A percentile compares a stretch with the other conserved stretches of the same genome.
These are phyloP conservation scores for Fusarium albidum DNA, from an alignment of 2,329 filamentous ascomycete genomes.

Conservation along the genomic window DNA sequence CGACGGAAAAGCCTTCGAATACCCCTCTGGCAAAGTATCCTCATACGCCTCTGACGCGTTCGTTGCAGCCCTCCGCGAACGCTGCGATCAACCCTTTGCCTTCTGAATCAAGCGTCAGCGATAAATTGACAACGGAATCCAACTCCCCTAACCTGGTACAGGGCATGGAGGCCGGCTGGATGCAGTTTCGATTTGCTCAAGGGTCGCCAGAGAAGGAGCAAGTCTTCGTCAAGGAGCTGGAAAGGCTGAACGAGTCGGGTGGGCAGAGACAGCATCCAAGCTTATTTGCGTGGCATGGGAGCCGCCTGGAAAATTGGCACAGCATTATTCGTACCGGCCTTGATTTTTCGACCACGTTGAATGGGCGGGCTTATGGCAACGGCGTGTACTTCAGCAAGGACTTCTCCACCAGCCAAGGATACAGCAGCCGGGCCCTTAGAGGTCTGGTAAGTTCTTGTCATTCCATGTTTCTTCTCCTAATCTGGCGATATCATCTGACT, in stretches of 20 bases:
- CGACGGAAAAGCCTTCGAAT: too few species aligned
- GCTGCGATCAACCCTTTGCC: too few species aligned
- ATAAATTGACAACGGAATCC: conserved; percentile 36
- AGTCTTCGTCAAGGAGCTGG: conserved; percentile 72
- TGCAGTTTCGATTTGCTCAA: conserved; percentile 89
- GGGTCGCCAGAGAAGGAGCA: conserved; percentile 88
- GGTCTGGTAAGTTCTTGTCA: background rate
- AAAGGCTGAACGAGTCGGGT: conserved; percentile 44
- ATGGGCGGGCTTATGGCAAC: conserved; percentile 79
- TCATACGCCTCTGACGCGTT: too few species aligned
- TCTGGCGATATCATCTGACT: conserved; percentile 5
- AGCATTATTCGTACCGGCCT: conserved; percentile 85
- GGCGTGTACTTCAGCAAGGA: conserved; percentile 79
- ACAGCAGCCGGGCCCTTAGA: conserved; percentile 3
- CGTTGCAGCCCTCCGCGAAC: too few species aligned
- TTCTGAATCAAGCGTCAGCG: background rate
- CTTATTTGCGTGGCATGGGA: conserved; percentile 89
- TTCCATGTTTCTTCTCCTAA: too few species aligned
- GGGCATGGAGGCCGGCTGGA: conserved; percentile 68
- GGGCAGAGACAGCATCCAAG: conserved; percentile 65
- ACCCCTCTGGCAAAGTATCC: too few species aligned
- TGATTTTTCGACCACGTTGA: conserved; percentile 67
- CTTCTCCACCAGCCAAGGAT: conserved; percentile 23
- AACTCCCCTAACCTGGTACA: conserved; percentile 58
- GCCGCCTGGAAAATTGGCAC: conserved; percentile 81